phyloP scores from a whole-genome alignment of 106 monocot species.

The Alisma plantagoaquatica region DNA sequence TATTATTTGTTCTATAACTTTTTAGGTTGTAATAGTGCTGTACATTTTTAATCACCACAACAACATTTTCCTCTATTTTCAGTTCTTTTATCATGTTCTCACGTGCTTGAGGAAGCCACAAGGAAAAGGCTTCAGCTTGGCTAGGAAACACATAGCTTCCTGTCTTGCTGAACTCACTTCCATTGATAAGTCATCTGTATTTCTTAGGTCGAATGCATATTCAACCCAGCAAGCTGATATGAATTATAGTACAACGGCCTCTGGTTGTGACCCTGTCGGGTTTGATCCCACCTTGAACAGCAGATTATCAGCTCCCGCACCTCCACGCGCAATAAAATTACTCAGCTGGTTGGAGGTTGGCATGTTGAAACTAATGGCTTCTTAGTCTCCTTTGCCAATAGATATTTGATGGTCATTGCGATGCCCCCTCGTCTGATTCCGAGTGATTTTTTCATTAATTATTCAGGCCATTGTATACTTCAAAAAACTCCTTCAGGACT shows the following conservation, averaged over 20 bases:
- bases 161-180: slow-evolving; percentile 60
- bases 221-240: slow-evolving; percentile 20
- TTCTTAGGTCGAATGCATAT: slow-evolving; percentile 49
- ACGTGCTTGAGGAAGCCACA: slow-evolving; percentile 68
- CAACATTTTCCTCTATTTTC: slow-evolving; percentile 17
- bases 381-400: too few relatives aligned
- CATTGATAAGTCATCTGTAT: slow-evolving; percentile 50
- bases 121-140: slow-evolving; percentile 85
- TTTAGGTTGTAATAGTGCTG: too few relatives aligned
- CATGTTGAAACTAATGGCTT: slow-evolving; percentile 1
- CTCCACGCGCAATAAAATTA: slow-evolving; percentile 75
- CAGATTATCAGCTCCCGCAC: slow-evolving; percentile 65
- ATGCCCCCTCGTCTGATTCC: too few relatives aligned
- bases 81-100: slow-evolving; percentile 81
- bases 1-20: background rate
- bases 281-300: slow-evolving; percentile 85
- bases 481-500: slow-evolving; percentile 83
- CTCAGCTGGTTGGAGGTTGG: slow-evolving; percentile 79
- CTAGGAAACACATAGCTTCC: slow-evolving; percentile 67
- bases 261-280: slow-evolving; percentile 79
- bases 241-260: slow-evolving; percentile 67
- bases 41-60: too few relatives aligned
- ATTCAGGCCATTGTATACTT: slow-evolving; percentile 71
- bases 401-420: too few relatives aligned
- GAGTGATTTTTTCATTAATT: too few relatives aligned